Evolutionary conservation across 179 eudicot species (phyloP).

Genomic region (Beta corolliflora): DNA sequence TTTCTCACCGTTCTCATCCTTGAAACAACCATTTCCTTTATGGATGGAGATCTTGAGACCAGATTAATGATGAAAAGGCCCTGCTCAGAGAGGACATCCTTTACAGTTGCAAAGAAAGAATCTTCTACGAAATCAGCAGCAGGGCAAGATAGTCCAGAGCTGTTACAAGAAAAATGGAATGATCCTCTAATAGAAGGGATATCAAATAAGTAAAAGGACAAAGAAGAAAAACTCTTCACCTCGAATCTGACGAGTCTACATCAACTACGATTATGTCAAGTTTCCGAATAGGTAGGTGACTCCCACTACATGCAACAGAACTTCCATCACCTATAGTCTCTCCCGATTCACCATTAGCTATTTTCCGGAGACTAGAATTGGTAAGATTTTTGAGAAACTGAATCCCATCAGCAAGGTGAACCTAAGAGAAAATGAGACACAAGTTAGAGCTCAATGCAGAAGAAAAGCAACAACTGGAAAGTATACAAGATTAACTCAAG

Average conservation of each 20-base stretch:
- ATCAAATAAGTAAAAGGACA: neutral
- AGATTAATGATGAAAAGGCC: slow-evolving; percentile 86
- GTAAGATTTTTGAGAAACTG: slow-evolving; percentile 55
- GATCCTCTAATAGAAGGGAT: neutral
- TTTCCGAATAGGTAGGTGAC: slow-evolving; percentile 24
- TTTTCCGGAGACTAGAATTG: slow-evolving; percentile 27
- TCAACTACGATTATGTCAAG: slow-evolving; percentile 75
- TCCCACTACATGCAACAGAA: slow-evolving; percentile 21
- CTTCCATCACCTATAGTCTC: slow-evolving; percentile 24
- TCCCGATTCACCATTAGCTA: slow-evolving; percentile 14
- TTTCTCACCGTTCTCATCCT: slow-evolving; percentile 74
- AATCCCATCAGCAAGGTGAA: slow-evolving; percentile 79
- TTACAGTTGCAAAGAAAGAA: slow-evolving; percentile 58
- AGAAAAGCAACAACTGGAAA: neutral
- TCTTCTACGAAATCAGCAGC: slow-evolving; percentile 82
- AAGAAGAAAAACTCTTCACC: slow-evolving; percentile 40
- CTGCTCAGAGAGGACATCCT: slow-evolving; percentile 66
- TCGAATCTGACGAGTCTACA: slow-evolving; percentile 87
- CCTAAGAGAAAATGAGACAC: slow-evolving; percentile 39
- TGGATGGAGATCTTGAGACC: slow-evolving; percentile 82
- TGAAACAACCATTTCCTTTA: slow-evolving; percentile 64
- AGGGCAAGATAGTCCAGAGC: slow-evolving; percentile 95
- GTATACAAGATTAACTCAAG: neutral
- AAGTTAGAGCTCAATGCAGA: neutral
- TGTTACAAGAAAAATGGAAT: slow-evolving; percentile 33